Base-by-base conservation (phyloP, 106 monocot genomes). In the Alisma plantagoaquatica region DNA sequence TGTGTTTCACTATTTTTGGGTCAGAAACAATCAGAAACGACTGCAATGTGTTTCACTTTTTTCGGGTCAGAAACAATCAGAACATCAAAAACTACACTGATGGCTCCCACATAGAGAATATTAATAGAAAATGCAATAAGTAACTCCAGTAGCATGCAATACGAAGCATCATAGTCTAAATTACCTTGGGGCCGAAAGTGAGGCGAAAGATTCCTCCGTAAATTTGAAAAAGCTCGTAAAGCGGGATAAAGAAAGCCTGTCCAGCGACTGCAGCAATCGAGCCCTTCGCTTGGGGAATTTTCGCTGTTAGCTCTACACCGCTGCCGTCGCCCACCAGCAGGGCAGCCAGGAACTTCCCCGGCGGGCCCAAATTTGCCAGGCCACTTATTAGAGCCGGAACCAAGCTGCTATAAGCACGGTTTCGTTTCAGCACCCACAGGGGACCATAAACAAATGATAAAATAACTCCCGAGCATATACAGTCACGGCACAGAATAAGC, bases 181-280 rank as follows among this genome's bases (percentile, higher is more conserved):
- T 45, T 26, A 89, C 96, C 82, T 98, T 98, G 31, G 89, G 96
- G 2, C 89, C 96, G 18, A 98, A 85, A 25, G 23, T 79, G 75
- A 98, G 89, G 38, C 96, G 88, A 61, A 98, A 98, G 44, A 98
- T 76, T 3, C 89, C 89, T 31, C 89, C 96, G 44, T 98, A 98
- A 18, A 56, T 72, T 49, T 89, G 73, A 63, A 81, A 98, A 14
- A 98, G 81, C 8, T 98, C 84, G 24, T 89, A 98, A 23, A 89
- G 84, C 12, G 84, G 89, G 25, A 84, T 65, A 42, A 98, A 82
- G 66, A 89, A 98, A 29, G 89, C 81, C 70, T 81, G 75, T 15
- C 72, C 60, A 20, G 51, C 73, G 10, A 85, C 73, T 16, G 78
- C 75, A 1, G 26, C 32, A 2, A 89, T 26, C 17, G 84, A 81